Evolutionary conservation across 1,284 basidiomycete species (phyloP).

Genomic region (Cutaneotrichosporon sp.): DNA sequence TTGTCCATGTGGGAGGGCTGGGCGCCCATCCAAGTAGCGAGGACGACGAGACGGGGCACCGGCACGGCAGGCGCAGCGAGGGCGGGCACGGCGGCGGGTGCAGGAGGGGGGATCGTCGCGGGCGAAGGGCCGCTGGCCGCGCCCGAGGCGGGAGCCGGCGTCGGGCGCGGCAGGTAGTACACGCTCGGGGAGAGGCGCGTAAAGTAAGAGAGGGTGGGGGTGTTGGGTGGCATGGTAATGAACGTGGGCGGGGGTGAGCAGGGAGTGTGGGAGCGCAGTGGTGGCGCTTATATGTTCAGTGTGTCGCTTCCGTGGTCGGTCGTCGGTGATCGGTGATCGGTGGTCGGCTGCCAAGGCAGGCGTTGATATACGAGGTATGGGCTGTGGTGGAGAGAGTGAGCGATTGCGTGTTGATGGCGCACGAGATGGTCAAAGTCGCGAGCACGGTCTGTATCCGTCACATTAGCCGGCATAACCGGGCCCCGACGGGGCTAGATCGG

Average conservation of each 20-base stretch:
- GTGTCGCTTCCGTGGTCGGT: too few species aligned
- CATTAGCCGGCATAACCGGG: too few species aligned
- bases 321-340: too few species aligned
- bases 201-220: slow-evolving; percentile 1
- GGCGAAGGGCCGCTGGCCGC: not conserved
- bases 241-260: not conserved
- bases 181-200: slow-evolving; percentile 13
- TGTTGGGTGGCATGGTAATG: not conserved
- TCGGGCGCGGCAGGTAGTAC: slow-evolving; percentile 6
- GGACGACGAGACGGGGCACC: slow-evolving; percentile 19
- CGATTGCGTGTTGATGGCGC: too few species aligned
- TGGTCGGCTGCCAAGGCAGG: too few species aligned
- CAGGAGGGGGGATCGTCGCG: not conserved
- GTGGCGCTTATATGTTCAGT: too few species aligned
- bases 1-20: slow-evolving; percentile 17
- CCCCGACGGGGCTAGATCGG: too few species aligned
- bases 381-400: too few species aligned
- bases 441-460: too few species aligned
- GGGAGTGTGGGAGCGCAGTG: not conserved
- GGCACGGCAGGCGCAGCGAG: not conserved
- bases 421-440: too few species aligned
- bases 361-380: too few species aligned
- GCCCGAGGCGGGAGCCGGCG: not conserved
- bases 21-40: slow-evolving; percentile 27
- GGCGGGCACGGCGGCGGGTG: not conserved